Base-by-base conservation (phyloP, 2,329 filamentous ascomycete genomes). In the Fusarium keratoplasticum region DNA sequence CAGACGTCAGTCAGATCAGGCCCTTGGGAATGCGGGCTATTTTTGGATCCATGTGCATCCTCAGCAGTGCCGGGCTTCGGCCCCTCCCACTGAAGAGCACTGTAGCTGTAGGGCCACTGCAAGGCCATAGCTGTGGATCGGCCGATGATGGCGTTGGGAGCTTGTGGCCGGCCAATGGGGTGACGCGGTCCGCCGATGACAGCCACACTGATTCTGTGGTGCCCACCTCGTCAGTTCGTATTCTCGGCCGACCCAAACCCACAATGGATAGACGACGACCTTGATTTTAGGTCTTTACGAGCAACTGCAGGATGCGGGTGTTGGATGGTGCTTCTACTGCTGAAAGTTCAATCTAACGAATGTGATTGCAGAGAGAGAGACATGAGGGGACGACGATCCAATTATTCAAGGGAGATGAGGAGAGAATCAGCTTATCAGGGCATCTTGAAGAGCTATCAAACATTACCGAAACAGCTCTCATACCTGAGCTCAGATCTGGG, bases 161-260 rank as follows among this genome's bases (percentile, higher is more conserved):
- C 57, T 36, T 52, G 65, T 25, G 44, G 58, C 22, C 64, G 65
- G 18, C 73, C 75, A 76, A 77, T 76, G 44, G 50, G 63, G 40
- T 61, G 66, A 54, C 36, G 36, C 64, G 64, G 60, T 73, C 55
- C 42, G 69, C 42, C 67, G 69, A 71, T 75, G 70, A 67, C 73
- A 69, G 74, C 72, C 76, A 77, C 71, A 67, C 68, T 59, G 61
- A 68, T 64, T 67, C 54, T 70, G 60, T 47, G 47, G 73, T 70
- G 75, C 75, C 76, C 76, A 75, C 76, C 76, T 73, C 68, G 64
- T 33, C 65, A 78, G 75, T 78, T 78, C 76, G 76, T 78, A 78
- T 78, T 78, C 68, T 67, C 54, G 61, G 61, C 59, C 61, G 66
- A 74, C 65, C 67, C 47, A 70, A 76, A 50, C 64, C 72, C 69